Evolutionary conservation across 768 basidiomycete genomes (phyloP).

Genomic region (Trametes villosa): DNA sequence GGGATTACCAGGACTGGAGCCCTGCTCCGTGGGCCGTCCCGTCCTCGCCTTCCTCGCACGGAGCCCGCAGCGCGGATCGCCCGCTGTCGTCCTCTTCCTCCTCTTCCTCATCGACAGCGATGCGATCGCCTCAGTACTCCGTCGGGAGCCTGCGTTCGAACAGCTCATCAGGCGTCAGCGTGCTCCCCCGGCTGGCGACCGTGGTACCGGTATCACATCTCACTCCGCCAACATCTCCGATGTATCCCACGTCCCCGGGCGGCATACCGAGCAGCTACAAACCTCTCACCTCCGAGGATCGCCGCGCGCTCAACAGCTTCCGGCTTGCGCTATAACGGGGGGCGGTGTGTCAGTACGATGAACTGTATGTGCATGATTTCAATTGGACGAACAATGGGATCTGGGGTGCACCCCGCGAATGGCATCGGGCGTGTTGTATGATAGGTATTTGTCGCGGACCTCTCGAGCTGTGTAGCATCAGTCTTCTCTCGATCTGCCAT

Average conservation of each 20-base stretch:
- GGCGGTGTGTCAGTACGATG: not conserved
- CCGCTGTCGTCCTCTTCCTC: constrained; percentile 27
- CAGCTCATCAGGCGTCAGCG: constrained; percentile 12
- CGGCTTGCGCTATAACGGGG: constrained; percentile 35
- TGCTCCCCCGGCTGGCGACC: constrained; percentile 33
- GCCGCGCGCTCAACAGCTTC: constrained; percentile 40
- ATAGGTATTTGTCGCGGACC: not conserved
- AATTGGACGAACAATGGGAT: constrained; percentile 1
- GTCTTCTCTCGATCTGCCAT: not conserved
- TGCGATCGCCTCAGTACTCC: constrained; percentile 13
- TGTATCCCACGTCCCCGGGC: constrained; percentile 26
- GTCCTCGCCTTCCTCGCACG: constrained; percentile 15
- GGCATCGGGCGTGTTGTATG: constrained; percentile 4
- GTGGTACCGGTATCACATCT: constrained; percentile 31
- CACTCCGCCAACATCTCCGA: constrained; percentile 21
- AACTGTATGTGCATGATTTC: not conserved
- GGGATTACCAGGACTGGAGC: constrained; percentile 29
- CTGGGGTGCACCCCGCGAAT: not conserved
- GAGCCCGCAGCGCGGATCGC: constrained; percentile 8
- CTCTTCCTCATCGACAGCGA: constrained; percentile 19
- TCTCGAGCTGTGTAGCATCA: constrained; percentile 4
- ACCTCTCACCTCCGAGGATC: constrained; percentile 40
- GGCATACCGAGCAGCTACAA: constrained; percentile 30
- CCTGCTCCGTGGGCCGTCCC: constrained; percentile 28
- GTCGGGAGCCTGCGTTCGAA: constrained; percentile 5